These are phyloP conservation scores for Gossypium australe DNA, from an alignment of 345 rosid species.

Conservation along the genomic window DNA sequence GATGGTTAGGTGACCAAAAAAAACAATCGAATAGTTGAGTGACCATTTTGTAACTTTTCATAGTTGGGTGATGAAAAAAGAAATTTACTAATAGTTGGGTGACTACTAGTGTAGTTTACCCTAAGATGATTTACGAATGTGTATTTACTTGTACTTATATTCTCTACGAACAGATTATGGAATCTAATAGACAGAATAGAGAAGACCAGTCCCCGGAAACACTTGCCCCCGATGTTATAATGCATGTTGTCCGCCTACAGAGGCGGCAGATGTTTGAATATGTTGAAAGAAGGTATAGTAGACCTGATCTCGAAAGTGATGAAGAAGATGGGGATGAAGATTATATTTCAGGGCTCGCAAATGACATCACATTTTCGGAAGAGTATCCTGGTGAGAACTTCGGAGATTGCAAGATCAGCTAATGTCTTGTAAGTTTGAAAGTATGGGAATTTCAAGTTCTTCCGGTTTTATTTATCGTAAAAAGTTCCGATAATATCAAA, in stretches of 20 bases:
- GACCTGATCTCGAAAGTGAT: conserved; percentile 20
- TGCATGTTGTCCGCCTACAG: conserved; percentile 62
- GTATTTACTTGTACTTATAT: not conserved
- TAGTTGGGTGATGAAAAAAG: too few species aligned
- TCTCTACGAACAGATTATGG: conserved; percentile 43
- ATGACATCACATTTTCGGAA: not conserved
- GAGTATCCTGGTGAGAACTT: not conserved
- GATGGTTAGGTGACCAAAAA: too few species aligned
- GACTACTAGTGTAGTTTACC: too few species aligned
- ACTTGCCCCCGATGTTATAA: conserved; percentile 55
- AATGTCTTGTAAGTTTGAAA: not conserved
- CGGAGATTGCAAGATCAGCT: not conserved
- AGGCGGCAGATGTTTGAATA: conserved; percentile 49
- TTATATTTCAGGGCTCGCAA: not conserved
- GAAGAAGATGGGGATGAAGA: not conserved
- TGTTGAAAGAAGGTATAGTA: conserved; percentile 44
- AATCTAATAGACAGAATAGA: conserved; percentile 40
- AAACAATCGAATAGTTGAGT: too few species aligned
- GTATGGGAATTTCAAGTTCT: not conserved
- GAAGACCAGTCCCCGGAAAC: conserved; percentile 30
- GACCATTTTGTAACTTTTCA: too few species aligned
- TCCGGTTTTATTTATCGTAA: not conserved
- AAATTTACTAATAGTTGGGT: too few species aligned
- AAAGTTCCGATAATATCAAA: not conserved
- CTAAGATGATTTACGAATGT: not conserved